Percentiles rank a stretch among this genome's conserved stretches.
Conservation (phyloP, 2,329 filamentous ascomycete genomes). For the Cadophora malorum region DNA sequence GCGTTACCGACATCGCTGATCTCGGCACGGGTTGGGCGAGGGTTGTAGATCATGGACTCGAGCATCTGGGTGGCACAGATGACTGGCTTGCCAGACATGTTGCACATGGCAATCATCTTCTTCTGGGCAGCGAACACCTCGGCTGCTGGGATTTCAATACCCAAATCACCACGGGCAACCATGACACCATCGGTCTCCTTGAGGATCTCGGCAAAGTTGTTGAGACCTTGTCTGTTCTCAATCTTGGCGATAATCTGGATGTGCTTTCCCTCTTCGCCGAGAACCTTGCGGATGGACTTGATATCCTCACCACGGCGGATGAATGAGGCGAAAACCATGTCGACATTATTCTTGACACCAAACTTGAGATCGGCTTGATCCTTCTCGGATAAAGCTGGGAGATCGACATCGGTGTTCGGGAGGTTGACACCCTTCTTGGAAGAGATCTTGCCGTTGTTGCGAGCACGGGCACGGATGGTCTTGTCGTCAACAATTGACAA, state of each 20-base stretch:
- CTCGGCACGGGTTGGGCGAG: constrained; percentile 95
- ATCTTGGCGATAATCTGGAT: constrained; percentile 99
- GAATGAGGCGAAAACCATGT: constrained; percentile 99
- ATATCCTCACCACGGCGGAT: constrained; percentile 96
- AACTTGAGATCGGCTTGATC: constrained; percentile 94
- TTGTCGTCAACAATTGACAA: constrained; percentile 85
- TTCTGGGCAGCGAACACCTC: constrained; percentile 99
- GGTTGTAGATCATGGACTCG: constrained; percentile 99
- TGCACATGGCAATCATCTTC: constrained; percentile 99
- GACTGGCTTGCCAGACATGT: constrained; percentile 97
- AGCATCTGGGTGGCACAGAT: constrained; percentile 99
- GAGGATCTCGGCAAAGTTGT: constrained; percentile 99
- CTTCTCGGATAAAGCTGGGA: constrained; percentile 97
- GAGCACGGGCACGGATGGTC: constrained; percentile 83
- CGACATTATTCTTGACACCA: constrained; percentile 97
- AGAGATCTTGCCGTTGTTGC: constrained; percentile 99
- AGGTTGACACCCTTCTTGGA: constrained; percentile 99
- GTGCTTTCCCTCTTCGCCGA: constrained; percentile 90
- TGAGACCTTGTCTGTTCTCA: constrained; percentile 99
- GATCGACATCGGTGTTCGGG: constrained; percentile 97
- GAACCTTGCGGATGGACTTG: constrained; percentile 85
- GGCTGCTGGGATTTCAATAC: constrained; percentile 97
- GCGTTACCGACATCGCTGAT: constrained; percentile 99
- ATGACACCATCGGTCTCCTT: constrained; percentile 98
- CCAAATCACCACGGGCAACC: constrained; percentile 97